These are phyloP conservation scores for Colletotrichum tanaceti DNA, from an alignment of 2,329 filamentous ascomycete genomes.

Conservation along the genomic window DNA sequence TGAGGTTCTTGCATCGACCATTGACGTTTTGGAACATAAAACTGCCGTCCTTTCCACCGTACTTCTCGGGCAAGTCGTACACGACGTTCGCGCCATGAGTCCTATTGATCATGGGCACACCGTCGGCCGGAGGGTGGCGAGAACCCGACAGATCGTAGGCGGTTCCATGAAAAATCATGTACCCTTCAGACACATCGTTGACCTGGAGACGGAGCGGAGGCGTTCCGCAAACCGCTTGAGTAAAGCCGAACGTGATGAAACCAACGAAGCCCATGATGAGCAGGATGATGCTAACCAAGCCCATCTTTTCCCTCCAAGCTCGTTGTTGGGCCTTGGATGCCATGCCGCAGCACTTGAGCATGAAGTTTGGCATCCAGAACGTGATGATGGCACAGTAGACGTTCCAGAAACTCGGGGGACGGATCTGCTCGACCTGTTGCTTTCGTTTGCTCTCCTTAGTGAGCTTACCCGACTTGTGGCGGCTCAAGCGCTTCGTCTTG, in stretches of 20 bases:
- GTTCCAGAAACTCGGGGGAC: conserved; percentile 91
- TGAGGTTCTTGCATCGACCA: conserved; percentile 91
- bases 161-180: conserved; percentile 95
- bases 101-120: conserved; percentile 70
- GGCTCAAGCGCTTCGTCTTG: conserved; percentile 53
- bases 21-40: conserved; percentile 99
- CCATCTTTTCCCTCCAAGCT: conserved; percentile 98
- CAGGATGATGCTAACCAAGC: conserved; percentile 92
- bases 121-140: conserved; percentile 81
- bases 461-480: conserved; percentile 69
- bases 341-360: conserved; percentile 88
- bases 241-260: conserved; percentile 97
- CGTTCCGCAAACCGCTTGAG: conserved; percentile 81
- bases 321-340: conserved; percentile 85
- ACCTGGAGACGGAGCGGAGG: conserved; percentile 79
- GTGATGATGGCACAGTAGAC: conserved; percentile 94
- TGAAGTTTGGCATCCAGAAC: conserved; percentile 90
- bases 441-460: conserved; percentile 70
- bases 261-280: conserved; percentile 89
- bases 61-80: conserved; percentile 83
- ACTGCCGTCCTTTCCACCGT: conserved; percentile 91
- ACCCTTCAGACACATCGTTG: conserved; percentile 83
- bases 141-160: conserved; percentile 87
- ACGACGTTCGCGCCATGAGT: conserved; percentile 78
- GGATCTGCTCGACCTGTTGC: conserved; percentile 71